Evolutionary conservation across 805 yeast species (phyloP), one percentile per base, ranked within the genome.

Genomic region (Cyberlindnera xishuangbannaensis): DNA sequence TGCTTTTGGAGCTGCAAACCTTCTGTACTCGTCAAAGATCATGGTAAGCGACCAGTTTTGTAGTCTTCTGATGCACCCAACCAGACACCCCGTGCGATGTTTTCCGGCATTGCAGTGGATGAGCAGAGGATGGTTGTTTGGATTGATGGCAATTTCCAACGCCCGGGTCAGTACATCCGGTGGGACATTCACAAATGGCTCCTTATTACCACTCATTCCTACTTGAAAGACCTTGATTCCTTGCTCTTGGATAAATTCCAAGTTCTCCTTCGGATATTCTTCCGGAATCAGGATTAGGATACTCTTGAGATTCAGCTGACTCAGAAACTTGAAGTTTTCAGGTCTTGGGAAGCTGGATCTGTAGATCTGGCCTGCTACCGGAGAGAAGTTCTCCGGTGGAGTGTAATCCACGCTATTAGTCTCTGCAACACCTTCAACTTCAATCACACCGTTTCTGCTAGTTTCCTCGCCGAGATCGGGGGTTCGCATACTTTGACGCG

Each of bases 71-170:
- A 92, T 68, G 52, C 96, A 90, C 3, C 98, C 98, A 19, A 92
- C 88, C 12, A 92, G 66, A 57, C 97, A 92, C 0, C 98, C 98
- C 0, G 98, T 92, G 47, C 98, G 69, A 57, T 92, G 98, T 56
- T 90, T 92, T 9, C 98, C 98, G 39, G 96, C 65, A 60, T 92
- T 92, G 61, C 98, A 92, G 58, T 92, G 98, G 27, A 92, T 84
- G 43, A 92, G 64, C 10, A 92, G 65, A 2, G 98, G 98, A 38
- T 87, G 97, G 58, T 92, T 90, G 15, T 56, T 77, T 0, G 97
- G 96, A 50, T 92, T 69, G 12, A 86, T 56, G 11, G 86, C 84
- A 21, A 87, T 81, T 52, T 80, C 78, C 43, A 90, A 64, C 0
- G 97, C 96, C 39, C 76, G 73, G 1, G 88, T 81, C 19, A 92